A percentile compares a stretch with the other conserved stretches of the same genome.
Conservation (phyloP, 163 green algal species). For the Chlamydomonas reinhardtii region DNA sequence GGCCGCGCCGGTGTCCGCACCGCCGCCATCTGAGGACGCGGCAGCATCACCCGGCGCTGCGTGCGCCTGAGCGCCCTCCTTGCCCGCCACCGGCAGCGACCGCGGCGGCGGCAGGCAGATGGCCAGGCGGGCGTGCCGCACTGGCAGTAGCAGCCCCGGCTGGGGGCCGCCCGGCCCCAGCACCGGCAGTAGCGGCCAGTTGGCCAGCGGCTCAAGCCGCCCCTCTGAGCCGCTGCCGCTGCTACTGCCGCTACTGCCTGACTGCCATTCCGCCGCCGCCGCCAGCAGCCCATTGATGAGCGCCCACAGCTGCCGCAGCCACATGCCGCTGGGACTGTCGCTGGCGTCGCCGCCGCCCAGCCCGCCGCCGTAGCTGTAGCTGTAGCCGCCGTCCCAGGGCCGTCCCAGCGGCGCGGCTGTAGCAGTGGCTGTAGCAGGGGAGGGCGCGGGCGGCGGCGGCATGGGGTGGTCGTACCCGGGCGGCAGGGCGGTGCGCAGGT, state of each 20-base stretch:
- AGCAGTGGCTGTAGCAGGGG: not conserved
- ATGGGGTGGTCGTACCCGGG: slow-evolving; percentile 38
- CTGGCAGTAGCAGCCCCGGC: slow-evolving; percentile 31
- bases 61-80: too few species aligned
- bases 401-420: not conserved
- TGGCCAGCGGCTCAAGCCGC: slow-evolving; percentile 26
- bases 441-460: not conserved
- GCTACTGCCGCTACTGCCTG: not conserved
- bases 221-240: not conserved
- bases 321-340: slow-evolving; percentile 46
- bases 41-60: not conserved
- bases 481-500: slow-evolving; percentile 46
- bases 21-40: not conserved
- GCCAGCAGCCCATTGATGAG: slow-evolving; percentile 39
- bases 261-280: slow-evolving; percentile 26
- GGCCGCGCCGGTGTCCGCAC: not conserved
- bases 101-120: slow-evolving; percentile 14
- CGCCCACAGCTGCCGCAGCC: slow-evolving; percentile 49
- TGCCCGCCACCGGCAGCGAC: not conserved
- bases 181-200: slow-evolving; percentile 57
- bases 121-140: slow-evolving; percentile 42
- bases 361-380: too few species aligned
- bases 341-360: not conserved
- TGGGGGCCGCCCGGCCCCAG: slow-evolving; percentile 11
- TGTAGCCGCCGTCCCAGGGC: slow-evolving; percentile 25